Percentiles rank a stretch among this genome's conserved stretches.
These are phyloP conservation scores for Septoria linicola DNA, from an alignment of 2,329 filamentous ascomycete genomes.

Conservation along the genomic window DNA sequence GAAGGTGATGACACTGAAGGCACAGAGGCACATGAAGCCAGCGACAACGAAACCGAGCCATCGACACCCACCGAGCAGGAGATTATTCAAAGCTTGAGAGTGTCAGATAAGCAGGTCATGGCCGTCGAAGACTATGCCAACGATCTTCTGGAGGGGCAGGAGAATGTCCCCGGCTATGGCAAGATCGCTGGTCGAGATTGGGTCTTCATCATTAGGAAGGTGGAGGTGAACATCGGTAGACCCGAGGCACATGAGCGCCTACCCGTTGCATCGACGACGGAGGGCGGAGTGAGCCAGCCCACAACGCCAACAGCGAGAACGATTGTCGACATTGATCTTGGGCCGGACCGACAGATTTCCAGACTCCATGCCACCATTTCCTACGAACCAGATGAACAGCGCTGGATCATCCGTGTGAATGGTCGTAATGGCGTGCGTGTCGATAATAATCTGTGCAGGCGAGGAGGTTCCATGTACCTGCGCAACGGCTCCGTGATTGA, in stretches of 20 bases:
- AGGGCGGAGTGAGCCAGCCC: conserved; percentile 29
- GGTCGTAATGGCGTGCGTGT: conserved; percentile 89
- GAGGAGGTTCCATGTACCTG: conserved; percentile 64
- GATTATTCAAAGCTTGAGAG: conserved; percentile 44
- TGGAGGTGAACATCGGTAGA: conserved; percentile 74
- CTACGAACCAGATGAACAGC: conserved; percentile 48
- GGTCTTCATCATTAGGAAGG: conserved; percentile 78
- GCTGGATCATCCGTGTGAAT: conserved; percentile 83
- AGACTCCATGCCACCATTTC: conserved; percentile 51
- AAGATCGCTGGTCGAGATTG: conserved; percentile 80
- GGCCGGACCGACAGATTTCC: conserved; percentile 52
- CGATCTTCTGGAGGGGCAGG: conserved; percentile 48
- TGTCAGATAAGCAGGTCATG: conserved; percentile 53
- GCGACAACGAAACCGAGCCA: conserved; percentile 41
- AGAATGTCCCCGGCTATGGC: conserved; percentile 64
- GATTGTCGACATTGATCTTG: conserved; percentile 78
- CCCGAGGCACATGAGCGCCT: conserved; percentile 44
- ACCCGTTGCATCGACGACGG: conserved; percentile 11
- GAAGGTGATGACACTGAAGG: conserved; percentile 41
- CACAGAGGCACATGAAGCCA: conserved; percentile 41
- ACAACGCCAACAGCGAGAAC: conserved; percentile 40
- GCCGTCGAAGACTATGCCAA: conserved; percentile 58
- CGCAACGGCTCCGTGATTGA: conserved; percentile 88
- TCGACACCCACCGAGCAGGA: conserved; percentile 44
- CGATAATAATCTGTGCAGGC: conserved; percentile 69